Evolutionary conservation across 768 basidiomycete species (phyloP), one percentile per base, ranked within the genome.

Genomic region (Cyclocybe cylindracea): DNA sequence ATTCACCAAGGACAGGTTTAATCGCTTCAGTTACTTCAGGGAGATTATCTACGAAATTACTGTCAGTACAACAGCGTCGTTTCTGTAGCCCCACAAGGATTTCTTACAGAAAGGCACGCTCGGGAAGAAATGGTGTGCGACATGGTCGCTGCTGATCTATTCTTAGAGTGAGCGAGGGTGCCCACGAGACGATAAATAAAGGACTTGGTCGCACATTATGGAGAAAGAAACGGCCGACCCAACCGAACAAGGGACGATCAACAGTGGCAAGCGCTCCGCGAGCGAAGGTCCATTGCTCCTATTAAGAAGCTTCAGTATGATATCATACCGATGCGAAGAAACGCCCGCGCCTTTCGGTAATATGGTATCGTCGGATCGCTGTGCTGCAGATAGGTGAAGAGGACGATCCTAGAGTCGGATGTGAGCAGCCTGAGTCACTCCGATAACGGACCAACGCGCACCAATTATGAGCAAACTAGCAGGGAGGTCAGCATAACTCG

Each of bases 101-200:
- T 57, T 61, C 79, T 65, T 60, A 84, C 82, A 85, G 63, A 84
- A 85, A 45, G 83, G 82, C 36, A 80, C 67, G n/a, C 64, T 69
- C 18, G 76, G 71, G 67, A 85, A 85, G 56, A 84, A 79, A 59
- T 85, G 82, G 59, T 85, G 83, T 2, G 80, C 79, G 44, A 85
- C 70, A 58, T 85, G 75, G 68, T 80, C 70, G 56, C 73, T 64
- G 67, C 68, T 73, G 51, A 76, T 75, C 76, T 78, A 51, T 56
- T 38, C 49, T 19, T 41, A 48, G 36, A 41, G n/a, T 16, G 29
- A 49, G 44, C 50, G 36, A 46, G 10, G 8, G 16, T 24, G 14
- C 24, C 8, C 14, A 37, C 11, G 6, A 14, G n/a, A 6, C 13
- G 43, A 32, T 37, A 24, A 32, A 1, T 34, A 33, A 35, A 6